A percentile compares a stretch with the other conserved stretches of the same genome.
Conservation (phyloP, 148 eudicot species). For the Nyssa sinensis region DNA sequence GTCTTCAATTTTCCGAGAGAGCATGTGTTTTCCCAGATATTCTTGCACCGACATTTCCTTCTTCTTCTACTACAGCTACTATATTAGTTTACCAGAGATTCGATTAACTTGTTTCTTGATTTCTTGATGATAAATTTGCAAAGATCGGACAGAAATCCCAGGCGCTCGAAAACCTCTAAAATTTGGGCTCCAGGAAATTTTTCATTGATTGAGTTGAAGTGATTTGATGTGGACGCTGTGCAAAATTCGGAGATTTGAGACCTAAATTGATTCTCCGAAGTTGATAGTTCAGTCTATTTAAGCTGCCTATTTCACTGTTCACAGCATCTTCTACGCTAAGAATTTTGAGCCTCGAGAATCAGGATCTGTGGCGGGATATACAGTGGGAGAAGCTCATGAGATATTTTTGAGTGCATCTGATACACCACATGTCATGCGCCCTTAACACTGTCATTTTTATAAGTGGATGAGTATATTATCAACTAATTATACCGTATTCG, state of each 20-base stretch:
- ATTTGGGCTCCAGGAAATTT: too few species aligned
- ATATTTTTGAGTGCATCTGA: too few species aligned
- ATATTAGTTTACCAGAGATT: not conserved
- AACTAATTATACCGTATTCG: too few species aligned
- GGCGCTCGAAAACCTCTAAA: too few species aligned
- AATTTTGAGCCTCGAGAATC: not conserved
- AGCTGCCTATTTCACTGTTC: not conserved
- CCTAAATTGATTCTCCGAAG: not conserved
- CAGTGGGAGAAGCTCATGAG: too few species aligned
- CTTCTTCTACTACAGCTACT: not conserved
- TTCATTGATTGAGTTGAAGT: not conserved
- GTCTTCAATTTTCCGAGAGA: slow-evolving; percentile 93
- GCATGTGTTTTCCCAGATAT: slow-evolving; percentile 83
- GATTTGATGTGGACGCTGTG: not conserved
- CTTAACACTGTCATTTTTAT: too few species aligned
- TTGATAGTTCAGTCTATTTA: not conserved
- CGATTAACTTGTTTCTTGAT: not conserved
- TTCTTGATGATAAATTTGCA: too few species aligned
- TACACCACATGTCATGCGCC: too few species aligned
- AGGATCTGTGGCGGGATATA: not conserved
- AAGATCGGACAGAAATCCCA: too few species aligned
- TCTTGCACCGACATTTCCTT: slow-evolving; percentile 84
- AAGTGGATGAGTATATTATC: too few species aligned
- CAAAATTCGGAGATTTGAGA: not conserved
- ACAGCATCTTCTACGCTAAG: too few species aligned